Evolutionary conservation across 257 asterid species (phyloP).

Genomic region (Jacaranda copaia): DNA sequence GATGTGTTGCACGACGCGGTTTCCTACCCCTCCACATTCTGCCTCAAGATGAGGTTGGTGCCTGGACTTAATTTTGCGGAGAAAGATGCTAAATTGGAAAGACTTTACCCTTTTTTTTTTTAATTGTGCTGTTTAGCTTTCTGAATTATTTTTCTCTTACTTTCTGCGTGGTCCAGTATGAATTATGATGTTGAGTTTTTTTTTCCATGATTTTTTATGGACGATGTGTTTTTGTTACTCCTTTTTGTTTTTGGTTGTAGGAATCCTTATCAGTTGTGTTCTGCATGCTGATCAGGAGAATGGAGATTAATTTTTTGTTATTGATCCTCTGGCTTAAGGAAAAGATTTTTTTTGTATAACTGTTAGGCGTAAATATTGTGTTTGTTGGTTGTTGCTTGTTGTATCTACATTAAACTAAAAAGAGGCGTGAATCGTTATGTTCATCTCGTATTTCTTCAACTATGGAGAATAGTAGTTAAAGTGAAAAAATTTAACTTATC

Average conservation of each 20-base stretch:
- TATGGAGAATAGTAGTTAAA: neutral
- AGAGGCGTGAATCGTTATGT: neutral
- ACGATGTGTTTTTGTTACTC: neutral
- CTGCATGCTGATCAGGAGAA: slow-evolving; percentile 6
- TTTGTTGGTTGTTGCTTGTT: neutral
- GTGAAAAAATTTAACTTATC: neutral
- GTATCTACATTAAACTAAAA: neutral
- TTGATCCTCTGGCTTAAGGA: neutral
- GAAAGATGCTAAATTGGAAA: neutral
- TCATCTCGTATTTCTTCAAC: neutral
- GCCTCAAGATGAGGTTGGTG: slow-evolving; percentile 78
- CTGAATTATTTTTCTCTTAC: neutral
- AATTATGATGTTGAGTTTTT: neutral
- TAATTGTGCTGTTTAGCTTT: neutral
- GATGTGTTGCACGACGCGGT: slow-evolving; percentile 65
- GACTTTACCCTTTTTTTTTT: neutral
- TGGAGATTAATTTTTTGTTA: neutral
- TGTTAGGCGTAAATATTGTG: neutral
- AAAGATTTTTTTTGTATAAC: neutral
- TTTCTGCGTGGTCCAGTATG: neutral
- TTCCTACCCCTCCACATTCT: slow-evolving; percentile 81
- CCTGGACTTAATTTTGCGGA: neutral
- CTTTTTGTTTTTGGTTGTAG: slow-evolving; percentile 3
- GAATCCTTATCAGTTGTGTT: slow-evolving; percentile 4
- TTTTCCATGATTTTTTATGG: neutral